Base-by-base conservation (phyloP, 192 early-diverging fungal genomes). In the Linnemannia exigua region DNA sequence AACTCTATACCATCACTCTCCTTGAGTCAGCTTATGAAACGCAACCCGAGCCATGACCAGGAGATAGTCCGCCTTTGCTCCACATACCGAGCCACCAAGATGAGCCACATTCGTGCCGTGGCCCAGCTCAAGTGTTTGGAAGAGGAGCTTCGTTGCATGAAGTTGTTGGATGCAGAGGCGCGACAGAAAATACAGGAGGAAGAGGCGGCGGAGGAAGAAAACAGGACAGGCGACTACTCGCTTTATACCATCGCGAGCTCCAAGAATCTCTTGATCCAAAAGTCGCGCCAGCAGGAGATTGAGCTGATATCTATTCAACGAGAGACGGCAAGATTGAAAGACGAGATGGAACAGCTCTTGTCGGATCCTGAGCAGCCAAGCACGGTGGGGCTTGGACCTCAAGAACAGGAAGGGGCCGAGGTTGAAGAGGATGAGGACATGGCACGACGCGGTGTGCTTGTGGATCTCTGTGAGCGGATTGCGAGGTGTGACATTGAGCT, bases 41-140 rank as follows among this genome's bases (percentile, higher is more conserved):
- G 76, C 19, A 74, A 79, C 46, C 75, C 79, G 17, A 37, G 19
- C 3, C 61, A 86, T 12, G 84, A 86, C 25, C 69, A 77, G 31
- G 79, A 80, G 22, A 74, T 86, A 7, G 75, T 86, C 1, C 70
- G 79, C 9, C 63, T 86, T 25, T 86, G 84, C 25, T 86, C 84
- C 0, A 80, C 74, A 11, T 86, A 86, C 48, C 77, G 84, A 46
- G 84, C 84, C 31, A 86, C 84, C 44, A 86, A 86, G 66, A 86
- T 86, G 84, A 76, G 69, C n/a, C 84, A 86, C 52, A 80, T 86
- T 16, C 73, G 84, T 3, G 84, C 75, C 25, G 61, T 79, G 48
- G 84, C 84, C 1, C 84, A 86, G 20, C 84, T 86, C 46, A 79
- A 80, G 63, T 79, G 68, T 4, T 61, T 86, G 1, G 84, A 86